Percentiles rank a stretch among this genome's conserved stretches.
These are phyloP conservation scores for Phialemonium atrogriseum DNA, from an alignment of 2,329 filamentous ascomycete species.

Conservation along the genomic window DNA sequence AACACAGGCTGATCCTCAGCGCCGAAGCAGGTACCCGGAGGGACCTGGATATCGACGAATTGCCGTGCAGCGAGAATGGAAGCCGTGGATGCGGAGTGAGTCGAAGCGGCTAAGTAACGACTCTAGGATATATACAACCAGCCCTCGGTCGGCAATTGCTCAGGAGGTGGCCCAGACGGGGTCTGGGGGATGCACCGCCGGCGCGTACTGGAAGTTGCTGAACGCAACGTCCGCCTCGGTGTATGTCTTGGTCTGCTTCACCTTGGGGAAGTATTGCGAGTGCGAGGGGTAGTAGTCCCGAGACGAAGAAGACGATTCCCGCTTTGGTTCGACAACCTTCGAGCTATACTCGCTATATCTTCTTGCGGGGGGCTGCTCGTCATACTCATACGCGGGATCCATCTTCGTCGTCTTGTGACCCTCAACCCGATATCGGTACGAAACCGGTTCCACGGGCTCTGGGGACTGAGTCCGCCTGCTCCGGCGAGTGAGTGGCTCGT, in stretches of 20 bases:
- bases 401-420: not conserved
- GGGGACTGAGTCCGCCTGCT: constrained; percentile 1
- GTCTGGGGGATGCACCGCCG: no score
- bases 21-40: no score
- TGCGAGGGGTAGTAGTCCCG: not conserved
- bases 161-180: no score
- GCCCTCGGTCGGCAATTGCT: no score
- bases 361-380: not conserved
- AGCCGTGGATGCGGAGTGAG: no score
- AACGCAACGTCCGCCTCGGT: not conserved
- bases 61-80: no score
- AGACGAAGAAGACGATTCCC: not conserved
- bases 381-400: not conserved
- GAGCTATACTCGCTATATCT: not conserved
- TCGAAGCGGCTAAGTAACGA: no score
- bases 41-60: no score
- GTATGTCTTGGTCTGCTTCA: not conserved
- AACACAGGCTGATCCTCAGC: no score
- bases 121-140: no score
- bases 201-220: not conserved
- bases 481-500: not conserved
- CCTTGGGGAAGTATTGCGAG: not conserved
- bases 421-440: not conserved
- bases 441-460: not conserved
- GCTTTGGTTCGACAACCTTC: not conserved